Evolutionary conservation across 768 basidiomycete species (phyloP), one percentile per base, ranked within the genome.

Genomic region (Leucosporidium yakuticum): DNA sequence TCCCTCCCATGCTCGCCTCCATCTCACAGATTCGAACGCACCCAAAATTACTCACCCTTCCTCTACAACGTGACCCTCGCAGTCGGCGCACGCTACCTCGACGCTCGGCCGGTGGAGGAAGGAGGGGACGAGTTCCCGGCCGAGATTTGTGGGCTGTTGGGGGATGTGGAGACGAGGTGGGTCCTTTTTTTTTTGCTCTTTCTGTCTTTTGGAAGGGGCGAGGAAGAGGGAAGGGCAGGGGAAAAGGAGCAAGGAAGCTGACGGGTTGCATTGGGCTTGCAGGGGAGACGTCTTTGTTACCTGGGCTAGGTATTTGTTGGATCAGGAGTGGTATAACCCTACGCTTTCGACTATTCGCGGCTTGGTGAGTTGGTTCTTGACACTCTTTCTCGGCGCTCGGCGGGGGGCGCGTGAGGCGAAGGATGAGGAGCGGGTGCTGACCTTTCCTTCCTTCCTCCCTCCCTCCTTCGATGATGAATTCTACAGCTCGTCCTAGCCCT

Each of bases 31-130:
- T 44, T 44, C n/a, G 70, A 71, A 48, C 65, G 70, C 31, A 71
- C 70, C 1, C 60, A 67, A 5, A 51, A 59, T 51, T 71, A 68
- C 55, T 62, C 60, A 4, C 70, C 70, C 25, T 71, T 71, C 57
- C 60, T 71, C 23, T 56, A 62, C 49, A 61, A 71, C 55, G 44
- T 47, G n/a, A 54, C 65, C 49, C 62, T 71, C 49, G 70, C 70
- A 11, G 63, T 68, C 36, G 70, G 70, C 2, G 67, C 63, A 48
- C 62, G 70, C 6, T 71, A 71, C 70, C 66, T 71, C 47, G 70
- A 68, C 39, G 62, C 65, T 20, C 6, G 39, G 6, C 39, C 39
- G 8, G 39, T 44, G 8, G 39, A 44, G 39, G 39, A 44, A 15
- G 39, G 39, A 12, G 64, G 54, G 31, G 70, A 70, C 23, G 48